A percentile compares a stretch with the other conserved stretches of the same genome.
Evolutionary conservation across 371 early-diverging fungal species (phyloP).

Genomic region (Haplosporangium sp.): DNA sequence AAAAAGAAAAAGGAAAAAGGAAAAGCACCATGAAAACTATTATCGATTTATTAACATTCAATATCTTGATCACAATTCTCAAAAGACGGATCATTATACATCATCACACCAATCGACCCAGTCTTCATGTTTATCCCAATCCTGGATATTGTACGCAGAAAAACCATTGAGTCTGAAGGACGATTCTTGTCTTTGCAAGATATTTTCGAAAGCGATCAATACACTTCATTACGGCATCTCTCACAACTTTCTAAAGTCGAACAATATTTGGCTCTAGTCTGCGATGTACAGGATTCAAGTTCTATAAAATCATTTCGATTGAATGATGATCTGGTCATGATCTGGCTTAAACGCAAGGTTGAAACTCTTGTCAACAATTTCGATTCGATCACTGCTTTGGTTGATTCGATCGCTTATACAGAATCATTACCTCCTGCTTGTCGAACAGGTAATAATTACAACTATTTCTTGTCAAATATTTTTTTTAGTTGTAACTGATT

Average conservation of each 20-base stretch:
- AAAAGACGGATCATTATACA: slow-evolving; percentile 46
- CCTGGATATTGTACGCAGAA: slow-evolving; percentile 42
- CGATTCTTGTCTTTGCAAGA: slow-evolving; percentile 30
- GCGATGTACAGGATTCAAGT: slow-evolving; percentile 26
- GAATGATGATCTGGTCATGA: slow-evolving; percentile 27
- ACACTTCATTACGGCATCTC: slow-evolving; percentile 39
- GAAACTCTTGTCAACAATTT: slow-evolving; percentile 28
- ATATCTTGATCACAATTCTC: not conserved
- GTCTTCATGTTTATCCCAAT: slow-evolving; percentile 52
- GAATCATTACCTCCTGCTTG: slow-evolving; percentile 37
- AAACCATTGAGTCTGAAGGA: slow-evolving; percentile 23
- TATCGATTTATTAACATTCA: no score
- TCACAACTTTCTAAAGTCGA: slow-evolving; percentile 21
- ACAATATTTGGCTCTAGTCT: slow-evolving; percentile 15
- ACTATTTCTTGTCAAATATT: no score
- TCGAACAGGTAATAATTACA: slow-evolving; percentile 17
- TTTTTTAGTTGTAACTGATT: no score
- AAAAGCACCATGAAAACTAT: no score
- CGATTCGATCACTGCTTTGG: slow-evolving; percentile 12
- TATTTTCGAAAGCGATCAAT: slow-evolving; percentile 51
- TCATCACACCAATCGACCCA: slow-evolving; percentile 47
- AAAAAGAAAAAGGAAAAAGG: no score
- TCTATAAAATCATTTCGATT: slow-evolving; percentile 26
- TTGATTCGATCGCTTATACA: slow-evolving; percentile 44
- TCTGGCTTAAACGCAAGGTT: slow-evolving; percentile 45